phyloP scores from a whole-genome alignment of 768 basidiomycete species.

The Hygrophorus pudorinus region DNA sequence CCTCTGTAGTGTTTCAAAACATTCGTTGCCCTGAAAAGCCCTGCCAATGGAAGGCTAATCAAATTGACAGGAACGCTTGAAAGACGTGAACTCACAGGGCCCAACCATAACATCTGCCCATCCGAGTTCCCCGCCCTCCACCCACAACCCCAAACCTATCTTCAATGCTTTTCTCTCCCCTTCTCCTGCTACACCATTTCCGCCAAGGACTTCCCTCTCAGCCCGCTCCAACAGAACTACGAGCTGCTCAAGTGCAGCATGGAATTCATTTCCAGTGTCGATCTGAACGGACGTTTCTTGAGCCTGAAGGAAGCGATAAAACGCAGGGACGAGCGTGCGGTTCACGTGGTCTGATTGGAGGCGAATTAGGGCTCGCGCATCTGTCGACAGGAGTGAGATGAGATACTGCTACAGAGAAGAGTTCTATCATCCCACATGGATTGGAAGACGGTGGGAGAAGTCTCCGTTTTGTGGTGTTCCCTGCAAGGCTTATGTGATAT shows the following conservation, averaged over 20 bases:
- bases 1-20: constrained; percentile 61
- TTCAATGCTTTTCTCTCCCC: constrained; percentile 28
- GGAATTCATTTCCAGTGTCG: constrained; percentile 42
- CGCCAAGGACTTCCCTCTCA: constrained; percentile 31
- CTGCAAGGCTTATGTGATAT: constrained; percentile 33
- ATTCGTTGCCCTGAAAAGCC: constrained; percentile 57
- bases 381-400: constrained; percentile 21
- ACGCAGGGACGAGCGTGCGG: constrained; percentile 55
- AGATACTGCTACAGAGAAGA: neutral
- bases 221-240: constrained; percentile 47
- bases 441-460: constrained; percentile 49
- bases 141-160: constrained; percentile 49
- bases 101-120: constrained; percentile 60
- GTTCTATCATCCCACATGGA: constrained; percentile 37
- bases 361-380: constrained; percentile 56
- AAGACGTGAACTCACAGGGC: constrained; percentile 42
- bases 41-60: constrained; percentile 23
- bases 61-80: neutral
- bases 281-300: constrained; percentile 48
- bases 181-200: constrained; percentile 28
- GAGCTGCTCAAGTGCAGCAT: constrained; percentile 38
- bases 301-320: constrained; percentile 68
- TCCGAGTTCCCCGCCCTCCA: constrained; percentile 44
- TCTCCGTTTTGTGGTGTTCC: constrained; percentile 33
- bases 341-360: constrained; percentile 62